Evolutionary conservation across 345 rosid species (phyloP).

Genomic region (Euphorbia tirucalli): DNA sequence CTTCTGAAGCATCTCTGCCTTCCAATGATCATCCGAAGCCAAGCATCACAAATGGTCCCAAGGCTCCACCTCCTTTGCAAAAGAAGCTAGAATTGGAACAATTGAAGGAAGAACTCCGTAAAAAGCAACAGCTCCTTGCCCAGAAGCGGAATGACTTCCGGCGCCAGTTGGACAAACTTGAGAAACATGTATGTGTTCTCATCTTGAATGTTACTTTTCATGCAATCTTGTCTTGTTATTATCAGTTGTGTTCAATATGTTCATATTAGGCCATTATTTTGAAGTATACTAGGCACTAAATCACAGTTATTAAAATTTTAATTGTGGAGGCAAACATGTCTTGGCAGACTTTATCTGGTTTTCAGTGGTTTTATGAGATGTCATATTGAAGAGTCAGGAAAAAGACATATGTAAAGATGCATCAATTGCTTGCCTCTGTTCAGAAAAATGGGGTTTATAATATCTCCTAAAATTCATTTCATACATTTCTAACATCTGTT

Average conservation of each 20-base stretch:
- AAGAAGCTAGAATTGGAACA: slow-evolving; percentile 80
- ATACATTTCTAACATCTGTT: slow-evolving; percentile 15
- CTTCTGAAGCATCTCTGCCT: slow-evolving; percentile 44
- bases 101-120: slow-evolving; percentile 80
- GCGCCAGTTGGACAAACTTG: slow-evolving; percentile 61
- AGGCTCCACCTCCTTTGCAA: slow-evolving; percentile 51
- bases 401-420: background rate
- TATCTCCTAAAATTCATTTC: background rate
- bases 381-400: background rate
- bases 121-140: slow-evolving; percentile 88
- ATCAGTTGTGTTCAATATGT: background rate
- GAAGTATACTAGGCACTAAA: background rate
- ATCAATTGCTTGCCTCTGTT: background rate
- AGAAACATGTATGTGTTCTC: slow-evolving; percentile 68
- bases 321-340: slow-evolving; percentile 3
- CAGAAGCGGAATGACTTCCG: slow-evolving; percentile 79
- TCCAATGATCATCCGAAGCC: slow-evolving; percentile 50
- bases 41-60: slow-evolving; percentile 45
- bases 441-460: background rate
- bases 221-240: background rate
- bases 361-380: background rate
- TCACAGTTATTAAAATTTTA: background rate
- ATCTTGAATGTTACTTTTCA: background rate
- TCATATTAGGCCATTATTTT: background rate
- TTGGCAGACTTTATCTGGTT: background rate